Conservation (phyloP, 2,329 filamentous ascomycete genomes). For the Calonectria honghensis region DNA sequence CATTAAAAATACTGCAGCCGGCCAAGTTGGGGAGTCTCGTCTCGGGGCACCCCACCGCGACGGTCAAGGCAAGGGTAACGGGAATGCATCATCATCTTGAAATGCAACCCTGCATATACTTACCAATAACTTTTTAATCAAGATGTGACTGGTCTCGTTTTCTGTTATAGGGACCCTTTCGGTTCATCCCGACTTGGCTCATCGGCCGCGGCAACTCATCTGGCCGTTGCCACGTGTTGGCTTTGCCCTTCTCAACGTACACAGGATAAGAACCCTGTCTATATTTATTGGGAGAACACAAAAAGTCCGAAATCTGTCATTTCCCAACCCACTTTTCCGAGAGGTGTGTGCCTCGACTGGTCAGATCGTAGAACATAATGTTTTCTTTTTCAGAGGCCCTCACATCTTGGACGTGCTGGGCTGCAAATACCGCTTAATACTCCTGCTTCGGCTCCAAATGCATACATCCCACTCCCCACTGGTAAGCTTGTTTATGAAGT, state of each 20-base stretch:
- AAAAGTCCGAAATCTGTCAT: not conserved
- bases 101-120: not conserved
- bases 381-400: not conserved
- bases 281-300: not conserved
- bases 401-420: not conserved
- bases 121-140: not conserved
- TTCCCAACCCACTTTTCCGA: not conserved
- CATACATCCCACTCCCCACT: not conserved
- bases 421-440: not conserved
- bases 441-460: not conserved
- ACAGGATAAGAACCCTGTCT: not conserved
- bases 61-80: slow-evolving; percentile 11
- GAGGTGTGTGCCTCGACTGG: not conserved
- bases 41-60: not conserved
- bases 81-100: not conserved
- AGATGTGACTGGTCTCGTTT: not conserved
- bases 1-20: slow-evolving; percentile 1
- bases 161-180: not conserved
- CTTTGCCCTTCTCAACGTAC: not conserved
- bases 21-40: not conserved
- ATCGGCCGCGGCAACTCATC: not conserved
- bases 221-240: not conserved
- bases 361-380: not conserved
- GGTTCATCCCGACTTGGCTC: slow-evolving; percentile 17
- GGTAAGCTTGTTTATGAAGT: not conserved